phyloP scores from a whole-genome alignment of 257 asterid species.

The Cruciata laevipes region DNA sequence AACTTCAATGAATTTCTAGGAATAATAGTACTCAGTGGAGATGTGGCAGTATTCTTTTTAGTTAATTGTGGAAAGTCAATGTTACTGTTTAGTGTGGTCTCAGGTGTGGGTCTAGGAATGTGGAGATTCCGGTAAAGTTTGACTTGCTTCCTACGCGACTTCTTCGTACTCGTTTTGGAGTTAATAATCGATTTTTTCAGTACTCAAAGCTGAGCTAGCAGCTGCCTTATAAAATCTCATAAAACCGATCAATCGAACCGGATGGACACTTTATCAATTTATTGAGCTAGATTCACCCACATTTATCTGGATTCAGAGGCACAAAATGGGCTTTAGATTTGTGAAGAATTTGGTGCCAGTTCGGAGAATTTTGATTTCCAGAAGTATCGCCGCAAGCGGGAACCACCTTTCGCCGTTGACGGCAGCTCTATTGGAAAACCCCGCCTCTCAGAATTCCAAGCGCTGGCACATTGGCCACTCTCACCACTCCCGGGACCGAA shows the following conservation, averaged over 20 bases:
- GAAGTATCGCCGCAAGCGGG: slow-evolving; percentile 11
- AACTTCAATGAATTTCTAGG: too few species aligned
- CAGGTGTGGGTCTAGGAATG: too few species aligned
- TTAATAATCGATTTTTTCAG: background rate
- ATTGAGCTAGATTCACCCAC: background rate
- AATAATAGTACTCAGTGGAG: too few species aligned
- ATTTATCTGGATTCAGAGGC: slow-evolving; percentile 19
- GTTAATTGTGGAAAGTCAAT: too few species aligned
- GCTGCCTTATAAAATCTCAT: background rate
- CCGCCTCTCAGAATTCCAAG: slow-evolving; percentile 39
- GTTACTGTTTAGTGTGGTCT: too few species aligned
- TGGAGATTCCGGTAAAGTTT: background rate
- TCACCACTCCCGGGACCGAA: slow-evolving; percentile 33
- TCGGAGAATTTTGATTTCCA: slow-evolving; percentile 24
- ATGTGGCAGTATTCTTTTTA: too few species aligned
- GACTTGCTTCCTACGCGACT: background rate
- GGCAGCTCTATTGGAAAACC: slow-evolving; percentile 35
- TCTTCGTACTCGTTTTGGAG: background rate
- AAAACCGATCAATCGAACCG: background rate
- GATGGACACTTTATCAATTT: background rate
- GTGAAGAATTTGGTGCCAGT: slow-evolving; percentile 33
- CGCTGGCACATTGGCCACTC: slow-evolving; percentile 86
- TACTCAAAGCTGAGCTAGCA: background rate
- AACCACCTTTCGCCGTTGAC: slow-evolving; percentile 12
- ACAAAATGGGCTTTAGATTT: slow-evolving; percentile 47